phyloP scores from a whole-genome alignment of 208 protist genomes.

The Leptomonas pyrrhocoris region DNA sequence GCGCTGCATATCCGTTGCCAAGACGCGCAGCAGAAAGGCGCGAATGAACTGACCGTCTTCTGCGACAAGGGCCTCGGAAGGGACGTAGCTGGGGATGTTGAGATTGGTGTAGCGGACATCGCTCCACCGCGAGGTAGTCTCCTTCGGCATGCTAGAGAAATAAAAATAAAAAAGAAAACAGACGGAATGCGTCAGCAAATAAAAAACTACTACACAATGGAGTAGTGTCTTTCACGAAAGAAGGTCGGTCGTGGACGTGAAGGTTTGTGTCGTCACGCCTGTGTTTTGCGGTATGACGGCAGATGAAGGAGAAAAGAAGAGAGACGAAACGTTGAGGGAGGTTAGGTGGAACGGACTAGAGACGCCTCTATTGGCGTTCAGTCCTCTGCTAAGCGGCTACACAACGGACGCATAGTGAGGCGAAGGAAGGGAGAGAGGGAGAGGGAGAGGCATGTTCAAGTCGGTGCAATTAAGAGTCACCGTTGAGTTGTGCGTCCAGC shows the following conservation, averaged over 20 bases:
- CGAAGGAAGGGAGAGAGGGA: no score
- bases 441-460: no score
- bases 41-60: conserved; percentile 85
- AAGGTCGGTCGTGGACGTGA: not conserved
- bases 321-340: no score
- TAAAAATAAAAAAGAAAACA: conserved; percentile 19
- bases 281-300: no score
- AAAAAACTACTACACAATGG: not conserved
- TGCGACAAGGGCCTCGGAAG: conserved; percentile 77
- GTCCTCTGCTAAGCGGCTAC: no score
- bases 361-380: no score
- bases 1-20: conserved; percentile 79
- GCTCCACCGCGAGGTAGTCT: conserved; percentile 76
- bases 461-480: no score
- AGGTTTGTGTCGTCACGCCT: no score
- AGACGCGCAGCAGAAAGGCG: conserved; percentile 78
- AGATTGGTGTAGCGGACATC: conserved; percentile 79
- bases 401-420: no score
- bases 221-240: not conserved
- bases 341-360: no score
- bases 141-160: conserved; percentile 30
- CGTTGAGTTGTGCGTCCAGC: no score
- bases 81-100: conserved; percentile 84
- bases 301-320: no score
- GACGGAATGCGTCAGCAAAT: conserved; percentile 1